Evolutionary conservation across 495 filamentous ascomycete genomes (phyloP).

Genomic region (Penicilliopsis zonata): DNA sequence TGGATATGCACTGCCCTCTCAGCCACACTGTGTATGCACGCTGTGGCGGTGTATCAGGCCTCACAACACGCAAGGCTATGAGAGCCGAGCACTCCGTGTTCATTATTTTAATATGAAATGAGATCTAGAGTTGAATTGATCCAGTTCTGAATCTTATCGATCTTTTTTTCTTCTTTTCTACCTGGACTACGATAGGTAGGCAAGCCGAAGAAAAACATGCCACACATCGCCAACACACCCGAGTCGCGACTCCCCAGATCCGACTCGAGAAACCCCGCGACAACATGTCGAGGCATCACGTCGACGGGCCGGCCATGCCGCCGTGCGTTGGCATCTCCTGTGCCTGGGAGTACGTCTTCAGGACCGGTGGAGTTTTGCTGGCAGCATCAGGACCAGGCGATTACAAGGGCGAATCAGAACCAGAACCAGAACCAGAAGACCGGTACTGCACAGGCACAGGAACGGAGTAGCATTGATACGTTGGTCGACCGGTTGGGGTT

Average conservation of each 20-base stretch:
- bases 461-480: conserved; percentile 70
- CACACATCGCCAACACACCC: conserved; percentile 71
- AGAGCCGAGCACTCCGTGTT: too few relatives aligned
- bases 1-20: too few relatives aligned
- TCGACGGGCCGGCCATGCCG: conserved; percentile 66
- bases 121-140: too few relatives aligned
- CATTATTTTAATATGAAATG: too few relatives aligned
- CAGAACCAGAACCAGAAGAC: conserved; percentile 4
- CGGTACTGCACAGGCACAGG: conserved; percentile 25
- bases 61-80: too few relatives aligned
- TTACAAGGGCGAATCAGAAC: conserved; percentile 6
- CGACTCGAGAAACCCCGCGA: conserved; percentile 72
- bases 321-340: conserved; percentile 45
- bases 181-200: too few relatives aligned
- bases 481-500: conserved; percentile 68
- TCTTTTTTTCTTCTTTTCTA: too few relatives aligned
- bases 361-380: conserved; percentile 60
- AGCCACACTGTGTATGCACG: too few relatives aligned
- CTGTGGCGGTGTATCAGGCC: too few relatives aligned
- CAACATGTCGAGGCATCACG: conserved; percentile 83
- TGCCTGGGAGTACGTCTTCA: too few relatives aligned
- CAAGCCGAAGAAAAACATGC: too few relatives aligned
- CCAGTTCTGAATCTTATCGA: too few relatives aligned
- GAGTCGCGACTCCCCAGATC: conserved; percentile 64
- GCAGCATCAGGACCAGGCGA: conserved; percentile 86